phyloP scores from a whole-genome alignment of 306 rosid genomes.

The Hippophae rhamnoides region DNA sequence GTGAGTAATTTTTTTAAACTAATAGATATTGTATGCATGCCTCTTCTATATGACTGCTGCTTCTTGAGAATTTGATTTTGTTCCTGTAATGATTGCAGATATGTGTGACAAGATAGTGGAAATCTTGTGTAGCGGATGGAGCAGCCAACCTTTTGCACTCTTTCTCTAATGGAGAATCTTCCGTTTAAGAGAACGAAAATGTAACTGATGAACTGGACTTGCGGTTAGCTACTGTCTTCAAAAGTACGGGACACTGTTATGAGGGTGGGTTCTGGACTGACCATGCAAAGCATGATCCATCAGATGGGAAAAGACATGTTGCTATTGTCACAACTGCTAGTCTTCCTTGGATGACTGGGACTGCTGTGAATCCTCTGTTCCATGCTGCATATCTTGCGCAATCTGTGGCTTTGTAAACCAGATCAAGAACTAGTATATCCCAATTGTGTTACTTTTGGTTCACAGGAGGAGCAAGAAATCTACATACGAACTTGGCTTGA shows the following conservation, averaged over 20 bases:
- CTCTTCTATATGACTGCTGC: conserved; percentile 1
- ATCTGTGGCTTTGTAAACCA: conserved; percentile 76
- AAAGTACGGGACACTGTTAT: conserved; percentile 78
- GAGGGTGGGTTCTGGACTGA: conserved; percentile 93
- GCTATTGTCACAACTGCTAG: conserved; percentile 98
- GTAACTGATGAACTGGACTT: conserved; percentile 67
- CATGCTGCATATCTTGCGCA: conserved; percentile 92
- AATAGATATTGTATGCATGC: neutral
- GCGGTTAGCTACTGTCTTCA: conserved; percentile 87
- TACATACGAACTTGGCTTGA: conserved; percentile 94
- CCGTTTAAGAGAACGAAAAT: conserved; percentile 55
- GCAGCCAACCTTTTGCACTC: conserved; percentile 53
- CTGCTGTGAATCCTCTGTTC: conserved; percentile 90
- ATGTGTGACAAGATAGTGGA: conserved; percentile 84
- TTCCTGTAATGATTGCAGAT: conserved; percentile 44
- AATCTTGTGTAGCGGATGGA: conserved; percentile 72
- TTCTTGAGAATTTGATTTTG: conserved; percentile 13
- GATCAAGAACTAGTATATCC: conserved; percentile 95
- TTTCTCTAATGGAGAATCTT: conserved; percentile 48
- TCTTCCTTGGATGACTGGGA: conserved; percentile 99
- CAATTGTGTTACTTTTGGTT: conserved; percentile 59
- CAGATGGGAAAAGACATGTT: conserved; percentile 58
- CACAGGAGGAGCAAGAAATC: conserved; percentile 85
- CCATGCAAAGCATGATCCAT: conserved; percentile 47
- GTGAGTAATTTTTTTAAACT: too few species aligned